Evolutionary conservation across 1,284 basidiomycete genomes (phyloP), one percentile per base, ranked within the genome.

Genomic region (Sphagnurus paluster): DNA sequence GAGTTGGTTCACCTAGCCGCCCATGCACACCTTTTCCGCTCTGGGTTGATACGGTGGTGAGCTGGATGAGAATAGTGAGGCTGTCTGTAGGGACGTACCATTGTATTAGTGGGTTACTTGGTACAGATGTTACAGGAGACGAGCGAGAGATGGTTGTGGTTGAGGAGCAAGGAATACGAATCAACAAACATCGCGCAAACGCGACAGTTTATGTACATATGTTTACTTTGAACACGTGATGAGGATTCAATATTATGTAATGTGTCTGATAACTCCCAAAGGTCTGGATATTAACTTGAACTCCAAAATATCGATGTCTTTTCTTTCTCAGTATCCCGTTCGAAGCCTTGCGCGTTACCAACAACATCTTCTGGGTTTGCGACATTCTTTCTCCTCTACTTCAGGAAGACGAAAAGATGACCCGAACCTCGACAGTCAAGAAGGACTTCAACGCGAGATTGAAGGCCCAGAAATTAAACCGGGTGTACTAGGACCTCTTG

Each of bases 401-500:
- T 42, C 36, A 25, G 36, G 49, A 16, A 37, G 42, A 32, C 30
- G 50, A 25, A 39, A 55, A 14, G 48, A 50, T 37, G 38, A 16
- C 3, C 29, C 21, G 7, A 38, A 38, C 7, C n/a, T 25, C 6
- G 32, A 33, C 32, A 51, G 30, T 13, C 36, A 46, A 13, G 42
- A 34, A 14, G 24, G 20, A 9, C 40, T 49, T 7, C 32, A 47
- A 30, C 43, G 44, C 32, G 51, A 53, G 26, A 42, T 44, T 40
- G 52, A 53, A 33, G 56, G 25, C 10, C 36, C 50, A 3, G 51
- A 56, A 16, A 53, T 56, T 5, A 59, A 55, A 48, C 61, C 48
- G 61, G 46, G 56, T 35, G 58, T 68, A 0, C 58, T 91, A 13
- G 72, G 76, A 16, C 72, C 82, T 21, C 71, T 95, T 11, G 76